A percentile compares a stretch with the other conserved stretches of the same genome.
phyloP scores from a whole-genome alignment of 306 rosid genomes.

The Abrus precatorius region DNA sequence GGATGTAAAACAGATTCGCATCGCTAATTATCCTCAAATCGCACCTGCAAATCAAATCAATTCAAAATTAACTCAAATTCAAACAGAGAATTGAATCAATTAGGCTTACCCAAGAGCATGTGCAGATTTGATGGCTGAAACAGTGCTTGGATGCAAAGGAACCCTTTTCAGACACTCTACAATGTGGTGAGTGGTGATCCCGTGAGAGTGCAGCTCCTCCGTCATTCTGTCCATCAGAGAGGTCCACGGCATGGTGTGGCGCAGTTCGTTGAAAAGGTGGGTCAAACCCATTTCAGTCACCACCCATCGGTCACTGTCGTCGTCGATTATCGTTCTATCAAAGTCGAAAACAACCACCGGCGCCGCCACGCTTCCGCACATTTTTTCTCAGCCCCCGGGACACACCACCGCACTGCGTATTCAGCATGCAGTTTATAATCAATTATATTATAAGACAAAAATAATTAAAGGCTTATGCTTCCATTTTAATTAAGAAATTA shows the following conservation, averaged over 20 bases:
- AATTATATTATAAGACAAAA: too few species aligned
- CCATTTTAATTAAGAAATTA: too few species aligned
- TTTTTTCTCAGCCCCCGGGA: not conserved
- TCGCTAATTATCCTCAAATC: slow-evolving; percentile 82
- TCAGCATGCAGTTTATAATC: too few species aligned
- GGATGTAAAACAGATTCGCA: slow-evolving; percentile 71
- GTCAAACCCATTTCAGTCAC: slow-evolving; percentile 70
- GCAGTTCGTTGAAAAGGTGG: slow-evolving; percentile 64
- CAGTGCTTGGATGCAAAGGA: slow-evolving; percentile 61
- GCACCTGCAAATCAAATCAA: slow-evolving; percentile 55
- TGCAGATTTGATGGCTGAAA: slow-evolving; percentile 74
- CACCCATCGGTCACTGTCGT: slow-evolving; percentile 85
- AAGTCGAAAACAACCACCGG: slow-evolving; percentile 69
- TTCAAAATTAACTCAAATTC: not conserved
- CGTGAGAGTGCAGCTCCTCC: slow-evolving; percentile 74
- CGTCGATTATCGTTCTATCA: slow-evolving; percentile 80
- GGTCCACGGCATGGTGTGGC: slow-evolving; percentile 73
- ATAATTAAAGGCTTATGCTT: too few species aligned
- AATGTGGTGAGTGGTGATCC: slow-evolving; percentile 58
- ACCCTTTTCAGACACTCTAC: slow-evolving; percentile 64
- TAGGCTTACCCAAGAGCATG: slow-evolving; percentile 61
- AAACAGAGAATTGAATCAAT: not conserved
- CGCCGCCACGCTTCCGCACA: slow-evolving; percentile 4
- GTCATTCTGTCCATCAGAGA: slow-evolving; percentile 80
- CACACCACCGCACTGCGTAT: too few species aligned